A percentile compares a stretch with the other conserved stretches of the same genome.
Conservation (phyloP, 2,329 filamentous ascomycete genomes). For the Hortaea werneckii region DNA sequence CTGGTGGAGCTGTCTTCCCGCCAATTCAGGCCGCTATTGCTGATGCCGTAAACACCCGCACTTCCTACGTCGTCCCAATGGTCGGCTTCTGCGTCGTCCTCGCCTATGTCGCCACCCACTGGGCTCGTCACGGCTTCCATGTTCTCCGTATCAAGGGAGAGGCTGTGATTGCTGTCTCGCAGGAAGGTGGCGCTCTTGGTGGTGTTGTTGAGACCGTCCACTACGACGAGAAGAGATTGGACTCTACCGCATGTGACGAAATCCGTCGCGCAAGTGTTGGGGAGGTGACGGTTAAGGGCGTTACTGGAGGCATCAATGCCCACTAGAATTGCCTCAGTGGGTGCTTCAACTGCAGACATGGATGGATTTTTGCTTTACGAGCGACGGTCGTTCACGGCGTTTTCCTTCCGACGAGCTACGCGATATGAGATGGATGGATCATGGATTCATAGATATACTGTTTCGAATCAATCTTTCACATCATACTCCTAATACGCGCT, state of each 20-base stretch:
- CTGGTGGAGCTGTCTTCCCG: slow-evolving; percentile 26
- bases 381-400: too few species aligned
- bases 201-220: slow-evolving; percentile 25
- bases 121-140: slow-evolving; percentile 23
- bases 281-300: slow-evolving; percentile 14
- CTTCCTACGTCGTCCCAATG: slow-evolving; percentile 36
- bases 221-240: slow-evolving; percentile 25
- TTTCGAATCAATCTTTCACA: too few species aligned
- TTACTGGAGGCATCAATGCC: slow-evolving; percentile 18
- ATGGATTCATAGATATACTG: too few species aligned
- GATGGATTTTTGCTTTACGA: too few species aligned
- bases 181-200: slow-evolving; percentile 24
- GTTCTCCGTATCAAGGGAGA: slow-evolving; percentile 25
- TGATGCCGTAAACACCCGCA: slow-evolving; percentile 29
- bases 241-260: slow-evolving; percentile 16
- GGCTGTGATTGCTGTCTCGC: slow-evolving; percentile 18
- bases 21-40: slow-evolving; percentile 31
- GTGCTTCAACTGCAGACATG: too few species aligned
- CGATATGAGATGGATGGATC: too few species aligned
- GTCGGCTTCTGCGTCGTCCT: slow-evolving; percentile 34
- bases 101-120: slow-evolving; percentile 25
- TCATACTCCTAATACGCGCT: too few species aligned
- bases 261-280: slow-evolving; percentile 18
- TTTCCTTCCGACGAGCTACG: too few species aligned
- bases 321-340: neutral